These are phyloP conservation scores for Podila minutissima DNA, from an alignment of 192 early-diverging fungal species.

Conservation along the genomic window DNA sequence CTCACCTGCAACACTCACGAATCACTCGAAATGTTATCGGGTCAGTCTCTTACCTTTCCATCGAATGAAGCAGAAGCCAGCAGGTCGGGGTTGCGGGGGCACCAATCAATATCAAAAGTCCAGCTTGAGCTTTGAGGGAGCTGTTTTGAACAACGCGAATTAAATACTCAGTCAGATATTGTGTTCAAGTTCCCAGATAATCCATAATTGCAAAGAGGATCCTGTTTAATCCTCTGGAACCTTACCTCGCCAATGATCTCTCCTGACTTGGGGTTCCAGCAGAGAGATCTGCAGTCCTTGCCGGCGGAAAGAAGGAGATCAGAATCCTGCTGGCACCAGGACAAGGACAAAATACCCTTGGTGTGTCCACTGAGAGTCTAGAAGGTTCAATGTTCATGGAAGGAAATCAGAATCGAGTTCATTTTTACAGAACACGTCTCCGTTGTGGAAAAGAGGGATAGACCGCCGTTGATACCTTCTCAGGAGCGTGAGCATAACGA, in stretches of 20 bases:
- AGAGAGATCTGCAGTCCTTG: slow-evolving; percentile 94
- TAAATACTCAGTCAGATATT: neutral
- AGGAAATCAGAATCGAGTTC: neutral
- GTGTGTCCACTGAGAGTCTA: slow-evolving; percentile 83
- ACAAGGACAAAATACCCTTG: slow-evolving; percentile 90
- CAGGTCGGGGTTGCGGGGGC: slow-evolving; percentile 92
- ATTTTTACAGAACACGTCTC: neutral
- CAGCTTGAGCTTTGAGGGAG: slow-evolving; percentile 89
- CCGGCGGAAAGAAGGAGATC: slow-evolving; percentile 93
- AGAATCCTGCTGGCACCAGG: slow-evolving; percentile 96
- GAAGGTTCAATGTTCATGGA: slow-evolving; percentile 5
- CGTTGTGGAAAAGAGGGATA: too few relatives aligned
- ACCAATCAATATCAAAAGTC: slow-evolving; percentile 98
- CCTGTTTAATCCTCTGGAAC: too few relatives aligned
- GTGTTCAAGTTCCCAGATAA: too few relatives aligned
- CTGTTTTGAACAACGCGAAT: neutral
- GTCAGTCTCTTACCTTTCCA: slow-evolving; percentile 68
- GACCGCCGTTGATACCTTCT: slow-evolving; percentile 54
- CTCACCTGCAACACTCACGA: too few relatives aligned
- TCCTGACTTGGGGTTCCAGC: slow-evolving; percentile 89
- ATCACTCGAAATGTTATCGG: neutral
- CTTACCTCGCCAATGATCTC: slow-evolving; percentile 85
- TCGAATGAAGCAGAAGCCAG: slow-evolving; percentile 92
- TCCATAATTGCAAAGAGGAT: too few relatives aligned
- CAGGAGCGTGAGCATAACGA: slow-evolving; percentile 93